Evolutionary conservation across 2,329 filamentous ascomycete species (phyloP), one percentile per base, ranked within the genome.

Genomic region (Neofusicoccum parvum): DNA sequence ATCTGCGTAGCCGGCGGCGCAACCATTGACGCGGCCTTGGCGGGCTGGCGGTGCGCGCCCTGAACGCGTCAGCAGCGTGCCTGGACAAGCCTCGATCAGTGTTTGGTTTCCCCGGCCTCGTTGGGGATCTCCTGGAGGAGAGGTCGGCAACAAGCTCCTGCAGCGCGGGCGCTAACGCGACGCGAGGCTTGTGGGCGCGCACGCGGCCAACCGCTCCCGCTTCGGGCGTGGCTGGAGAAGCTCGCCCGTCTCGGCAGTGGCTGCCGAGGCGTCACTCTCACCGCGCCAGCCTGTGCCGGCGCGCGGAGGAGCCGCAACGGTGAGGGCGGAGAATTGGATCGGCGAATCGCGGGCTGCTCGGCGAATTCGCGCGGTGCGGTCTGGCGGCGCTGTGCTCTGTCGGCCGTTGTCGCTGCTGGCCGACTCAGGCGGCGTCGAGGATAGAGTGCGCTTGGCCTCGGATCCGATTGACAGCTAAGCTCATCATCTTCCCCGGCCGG

Each of bases 1-100:
- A 60, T 60, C 56, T 60, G 56, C 56, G 45, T 23, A 60, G 12
- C 43, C 43, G 56, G 41, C 43, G 56, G 43, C 56, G 56, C 56
- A 60, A 37, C 5, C 9, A 34, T 36, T 48, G 27, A 39, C 56
- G 56, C 56, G 56, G 56, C 56, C 56, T 60, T 60, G 56, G 56
- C 56, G 23, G 3, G 14, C 20, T 34, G 41, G 41, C 54, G 41
- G 23, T 34, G 54, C 41, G 3, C 27, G 36, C n/a, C 56, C 56
- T 36, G 56, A 48, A 48, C 56, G 56, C 56, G 56, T 60, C 56
- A 60, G 56, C 56, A 46, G 37, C 20, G 23, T 34, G 54, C 54
- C 39, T 43, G 49, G 20, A 36, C 4, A 7, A 20, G 32, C 15
- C n/a, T 46, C 7, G 23, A n/a, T 14, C n/a, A 5, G 11, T 7